Evolutionary conservation across 2,329 filamentous ascomycete species (phyloP).

Genomic region (Mariannaea sp.): DNA sequence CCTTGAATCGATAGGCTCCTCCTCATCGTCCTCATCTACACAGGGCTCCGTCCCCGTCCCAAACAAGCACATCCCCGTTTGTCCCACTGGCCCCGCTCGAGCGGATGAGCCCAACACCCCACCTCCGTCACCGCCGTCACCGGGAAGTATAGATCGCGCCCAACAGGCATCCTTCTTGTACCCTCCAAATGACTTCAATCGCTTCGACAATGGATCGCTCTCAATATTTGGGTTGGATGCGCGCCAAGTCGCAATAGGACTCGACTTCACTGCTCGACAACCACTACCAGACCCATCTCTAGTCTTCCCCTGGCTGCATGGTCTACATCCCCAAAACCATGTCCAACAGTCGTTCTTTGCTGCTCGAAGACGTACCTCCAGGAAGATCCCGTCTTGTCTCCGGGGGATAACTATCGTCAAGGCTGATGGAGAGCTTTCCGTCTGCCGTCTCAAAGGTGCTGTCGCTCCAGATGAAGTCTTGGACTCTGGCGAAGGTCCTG

Average conservation of each 20-base stretch:
- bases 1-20: constrained; percentile 40
- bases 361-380: constrained; percentile 71
- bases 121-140: constrained; percentile 71
- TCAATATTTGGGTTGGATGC: constrained; percentile 75
- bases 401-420: constrained; percentile 87
- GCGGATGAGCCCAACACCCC: constrained; percentile 63
- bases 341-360: constrained; percentile 90
- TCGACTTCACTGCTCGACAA: constrained; percentile 78
- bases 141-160: constrained; percentile 58
- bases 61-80: constrained; percentile 90
- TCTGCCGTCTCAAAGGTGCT: constrained; percentile 82
- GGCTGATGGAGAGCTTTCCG: constrained; percentile 77
- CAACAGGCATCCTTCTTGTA: constrained; percentile 72
- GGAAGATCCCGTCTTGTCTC: constrained; percentile 73
- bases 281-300: constrained; percentile 82
- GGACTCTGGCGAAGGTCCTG: constrained; percentile 52
- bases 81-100: constrained; percentile 74
- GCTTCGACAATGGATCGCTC: constrained; percentile 56
- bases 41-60: constrained; percentile 60
- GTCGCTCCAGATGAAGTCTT: constrained; percentile 82
- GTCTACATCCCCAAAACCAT: constrained; percentile 85
- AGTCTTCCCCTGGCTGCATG: constrained; percentile 97
- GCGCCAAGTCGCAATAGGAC: constrained; percentile 68
- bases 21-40: constrained; percentile 33
- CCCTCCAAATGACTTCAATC: constrained; percentile 69